Evolutionary conservation across 371 early-diverging fungal genomes (phyloP).

Genomic region (Paraphysoderma sedebokerense): DNA sequence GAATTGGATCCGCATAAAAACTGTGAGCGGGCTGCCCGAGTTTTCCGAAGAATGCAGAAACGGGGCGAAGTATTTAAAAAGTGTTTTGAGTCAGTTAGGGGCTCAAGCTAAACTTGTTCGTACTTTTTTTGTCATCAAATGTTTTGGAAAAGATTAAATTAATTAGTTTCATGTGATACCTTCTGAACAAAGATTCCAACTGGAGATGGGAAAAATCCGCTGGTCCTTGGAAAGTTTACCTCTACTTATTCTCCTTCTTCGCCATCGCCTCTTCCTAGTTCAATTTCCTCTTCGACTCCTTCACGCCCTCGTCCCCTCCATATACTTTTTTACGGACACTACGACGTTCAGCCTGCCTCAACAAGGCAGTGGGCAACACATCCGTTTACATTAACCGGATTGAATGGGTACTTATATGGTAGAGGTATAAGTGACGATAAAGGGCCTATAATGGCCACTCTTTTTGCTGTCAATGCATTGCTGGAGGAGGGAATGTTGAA

Average conservation of each 20-base stretch:
- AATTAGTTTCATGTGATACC: neutral
- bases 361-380: constrained; percentile 32
- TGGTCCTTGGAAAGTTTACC: constrained; percentile 54
- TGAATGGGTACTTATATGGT: constrained; percentile 32
- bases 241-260: constrained; percentile 7
- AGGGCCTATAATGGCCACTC: constrained; percentile 57
- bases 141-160: too few relatives aligned
- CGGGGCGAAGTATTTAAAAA: constrained; percentile 54
- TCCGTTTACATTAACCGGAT: constrained; percentile 33
- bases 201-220: constrained; percentile 42
- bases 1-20: constrained; percentile 48
- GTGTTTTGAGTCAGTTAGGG: constrained; percentile 48
- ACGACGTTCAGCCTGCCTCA: constrained; percentile 61
- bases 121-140: neutral
- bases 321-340: constrained; percentile 66
- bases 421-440: constrained; percentile 66
- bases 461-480: constrained; percentile 59
- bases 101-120: constrained; percentile 41
- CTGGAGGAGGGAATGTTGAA: constrained; percentile 35
- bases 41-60: constrained; percentile 53
- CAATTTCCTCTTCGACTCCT: constrained; percentile 6
- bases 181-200: constrained; percentile 30
- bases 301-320: constrained; percentile 15
- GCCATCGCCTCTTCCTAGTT: neutral
- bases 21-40: constrained; percentile 43